Conservation (phyloP, 805 yeast genomes). For the Phaffomyces antillensis region DNA sequence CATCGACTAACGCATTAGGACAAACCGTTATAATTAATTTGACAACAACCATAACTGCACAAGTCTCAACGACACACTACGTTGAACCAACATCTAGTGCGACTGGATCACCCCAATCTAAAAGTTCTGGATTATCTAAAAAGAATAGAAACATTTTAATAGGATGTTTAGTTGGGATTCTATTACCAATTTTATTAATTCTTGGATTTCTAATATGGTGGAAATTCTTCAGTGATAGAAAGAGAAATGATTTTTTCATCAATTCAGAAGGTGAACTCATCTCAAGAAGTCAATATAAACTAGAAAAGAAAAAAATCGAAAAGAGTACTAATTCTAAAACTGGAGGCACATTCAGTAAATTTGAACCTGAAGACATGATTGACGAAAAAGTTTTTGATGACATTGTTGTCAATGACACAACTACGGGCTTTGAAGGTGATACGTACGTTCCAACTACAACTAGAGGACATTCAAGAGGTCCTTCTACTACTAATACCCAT, state of each 20-base stretch:
- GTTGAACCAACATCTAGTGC: constrained; percentile 1
- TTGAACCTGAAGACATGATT: constrained; percentile 19
- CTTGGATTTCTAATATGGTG: constrained; percentile 8
- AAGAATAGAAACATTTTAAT: constrained; percentile 45
- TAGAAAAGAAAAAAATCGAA: not conserved
- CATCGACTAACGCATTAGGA: constrained; percentile 8
- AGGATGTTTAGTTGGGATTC: constrained; percentile 66
- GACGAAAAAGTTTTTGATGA: constrained; percentile 23
- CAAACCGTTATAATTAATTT: constrained; percentile 15
- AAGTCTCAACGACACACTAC: constrained; percentile 23
- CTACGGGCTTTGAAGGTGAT: constrained; percentile 11
- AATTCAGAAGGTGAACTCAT: constrained; percentile 24
- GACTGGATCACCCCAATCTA: not conserved
- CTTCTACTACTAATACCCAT: constrained; percentile 2
- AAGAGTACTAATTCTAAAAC: not conserved
- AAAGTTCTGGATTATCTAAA: constrained; percentile 34
- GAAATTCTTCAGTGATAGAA: constrained; percentile 9
- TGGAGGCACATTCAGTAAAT: not conserved
- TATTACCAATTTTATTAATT: constrained; percentile 44
- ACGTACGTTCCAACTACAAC: constrained; percentile 11
- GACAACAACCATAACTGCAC: constrained; percentile 13
- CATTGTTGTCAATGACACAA: constrained; percentile 15
- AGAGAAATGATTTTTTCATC: constrained; percentile 12
- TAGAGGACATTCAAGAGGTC: constrained; percentile 1
- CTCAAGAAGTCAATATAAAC: not conserved